Percentiles rank a stretch among this genome's conserved stretches.
Evolutionary conservation across 2,329 filamentous ascomycete genomes (phyloP).

Genomic region (Pestalotiopsis sp.): DNA sequence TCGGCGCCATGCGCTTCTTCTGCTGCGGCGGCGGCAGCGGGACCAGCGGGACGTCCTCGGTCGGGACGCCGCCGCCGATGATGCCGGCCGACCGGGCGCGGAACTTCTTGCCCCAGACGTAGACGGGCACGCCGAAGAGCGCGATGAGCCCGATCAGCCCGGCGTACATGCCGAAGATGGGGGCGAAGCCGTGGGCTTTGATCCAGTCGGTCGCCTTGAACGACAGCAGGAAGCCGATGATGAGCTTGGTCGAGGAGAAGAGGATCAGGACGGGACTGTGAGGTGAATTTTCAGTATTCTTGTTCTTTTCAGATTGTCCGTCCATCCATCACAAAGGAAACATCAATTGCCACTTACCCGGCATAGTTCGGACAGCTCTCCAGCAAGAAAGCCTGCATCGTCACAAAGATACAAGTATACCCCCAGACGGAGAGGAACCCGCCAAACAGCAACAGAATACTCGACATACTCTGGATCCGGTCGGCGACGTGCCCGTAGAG

Average conservation of each 20-base stretch:
- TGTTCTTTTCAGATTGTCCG: background rate
- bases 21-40: background rate
- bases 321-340: background rate
- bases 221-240: slow-evolving; percentile 21
- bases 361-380: slow-evolving; percentile 36
- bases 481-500: slow-evolving; percentile 30
- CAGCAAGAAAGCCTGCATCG: slow-evolving; percentile 33
- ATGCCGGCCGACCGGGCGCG: background rate
- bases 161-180: slow-evolving; percentile 20
- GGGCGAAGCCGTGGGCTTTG: slow-evolving; percentile 18
- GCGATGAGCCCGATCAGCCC: slow-evolving; percentile 15
- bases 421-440: slow-evolving; percentile 31
- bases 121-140: slow-evolving; percentile 19
- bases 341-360: background rate
- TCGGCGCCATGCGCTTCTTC: background rate
- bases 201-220: slow-evolving; percentile 24
- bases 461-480: background rate
- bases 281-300: background rate
- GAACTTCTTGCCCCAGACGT: slow-evolving; percentile 18
- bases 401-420: slow-evolving; percentile 28
- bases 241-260: slow-evolving; percentile 23
- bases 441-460: slow-evolving; percentile 24
- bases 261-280: slow-evolving; percentile 24
- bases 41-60: background rate
- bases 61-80: background rate